These are phyloP conservation scores for Cicer chorassanicum DNA, from an alignment of 306 rosid species.

Conservation along the genomic window DNA sequence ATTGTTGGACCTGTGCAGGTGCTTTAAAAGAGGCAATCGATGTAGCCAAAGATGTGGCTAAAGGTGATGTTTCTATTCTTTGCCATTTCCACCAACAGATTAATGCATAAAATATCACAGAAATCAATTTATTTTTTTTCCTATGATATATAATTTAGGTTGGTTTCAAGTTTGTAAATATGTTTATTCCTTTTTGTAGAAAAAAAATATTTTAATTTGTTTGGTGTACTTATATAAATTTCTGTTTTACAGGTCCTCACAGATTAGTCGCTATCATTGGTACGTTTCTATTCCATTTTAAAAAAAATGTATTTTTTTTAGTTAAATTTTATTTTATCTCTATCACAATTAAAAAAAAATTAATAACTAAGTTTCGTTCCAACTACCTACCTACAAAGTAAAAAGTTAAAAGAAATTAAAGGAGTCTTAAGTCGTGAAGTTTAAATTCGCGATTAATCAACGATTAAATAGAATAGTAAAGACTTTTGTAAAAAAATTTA, in stretches of 20 bases:
- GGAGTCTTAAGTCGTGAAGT: background rate
- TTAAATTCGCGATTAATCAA: background rate
- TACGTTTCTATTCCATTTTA: background rate
- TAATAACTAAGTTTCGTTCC: too few species aligned
- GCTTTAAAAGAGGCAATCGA: background rate
- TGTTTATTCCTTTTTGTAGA: background rate
- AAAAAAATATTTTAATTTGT: background rate
- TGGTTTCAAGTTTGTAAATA: background rate
- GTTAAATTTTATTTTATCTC: too few species aligned
- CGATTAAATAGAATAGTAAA: background rate
- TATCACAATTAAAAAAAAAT: too few species aligned
- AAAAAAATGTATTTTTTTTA: too few species aligned
- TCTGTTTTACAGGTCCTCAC: slow-evolving; percentile 26
- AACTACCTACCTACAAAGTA: background rate
- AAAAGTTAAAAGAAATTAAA: background rate
- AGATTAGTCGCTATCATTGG: slow-evolving; percentile 6
- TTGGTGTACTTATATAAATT: background rate
- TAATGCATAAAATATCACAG: background rate
- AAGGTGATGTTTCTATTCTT: slow-evolving; percentile 19
- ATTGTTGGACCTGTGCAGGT: background rate
- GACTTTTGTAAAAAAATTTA: background rate
- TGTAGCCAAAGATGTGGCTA: background rate
- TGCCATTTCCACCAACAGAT: background rate
- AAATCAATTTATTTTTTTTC: too few species aligned
- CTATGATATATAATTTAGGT: background rate